Evolutionary conservation across 768 basidiomycete genomes (phyloP).

Genomic region (Guyanaporus albipodus): DNA sequence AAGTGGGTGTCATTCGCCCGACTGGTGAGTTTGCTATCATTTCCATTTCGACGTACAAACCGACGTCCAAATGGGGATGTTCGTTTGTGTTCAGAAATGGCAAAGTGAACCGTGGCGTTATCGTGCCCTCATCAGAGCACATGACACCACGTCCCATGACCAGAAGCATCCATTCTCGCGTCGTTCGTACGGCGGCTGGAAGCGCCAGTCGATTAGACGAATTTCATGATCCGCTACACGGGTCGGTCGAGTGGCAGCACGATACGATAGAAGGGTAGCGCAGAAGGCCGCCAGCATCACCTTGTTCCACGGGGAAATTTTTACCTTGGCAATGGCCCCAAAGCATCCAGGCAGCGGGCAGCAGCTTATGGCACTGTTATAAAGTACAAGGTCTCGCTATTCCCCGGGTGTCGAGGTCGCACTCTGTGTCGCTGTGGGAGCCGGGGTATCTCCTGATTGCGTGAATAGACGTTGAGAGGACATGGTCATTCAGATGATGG

Average conservation of each 20-base stretch:
- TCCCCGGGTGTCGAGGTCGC: not conserved
- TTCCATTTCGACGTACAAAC: conserved; percentile 28
- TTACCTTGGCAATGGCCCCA: conserved; percentile 1
- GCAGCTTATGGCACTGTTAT: not conserved
- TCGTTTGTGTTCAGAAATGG: conserved; percentile 24
- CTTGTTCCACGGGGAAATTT: not conserved
- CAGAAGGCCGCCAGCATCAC: not conserved
- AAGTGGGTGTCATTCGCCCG: conserved; percentile 4
- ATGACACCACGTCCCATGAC: conserved; percentile 21
- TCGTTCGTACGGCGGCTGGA: conserved; percentile 13
- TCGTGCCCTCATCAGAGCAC: conserved; percentile 8
- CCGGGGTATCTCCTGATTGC: not conserved
- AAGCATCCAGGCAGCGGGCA: not conserved
- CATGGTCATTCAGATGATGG: conserved; percentile 7
- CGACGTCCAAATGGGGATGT: conserved; percentile 18
- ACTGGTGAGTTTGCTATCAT: conserved; percentile 4
- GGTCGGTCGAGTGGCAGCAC: not conserved
- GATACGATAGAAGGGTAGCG: not conserved
- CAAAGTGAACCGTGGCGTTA: conserved; percentile 3
- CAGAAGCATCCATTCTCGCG: conserved; percentile 1
- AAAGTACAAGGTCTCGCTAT: conserved; percentile 24
- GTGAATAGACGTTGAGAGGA: not conserved
- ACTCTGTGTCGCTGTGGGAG: not conserved
- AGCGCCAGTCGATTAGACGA: not conserved
- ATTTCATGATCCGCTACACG: not conserved